Evolutionary conservation across 768 basidiomycete genomes (phyloP).

Genomic region (Suillus subalutaceus): DNA sequence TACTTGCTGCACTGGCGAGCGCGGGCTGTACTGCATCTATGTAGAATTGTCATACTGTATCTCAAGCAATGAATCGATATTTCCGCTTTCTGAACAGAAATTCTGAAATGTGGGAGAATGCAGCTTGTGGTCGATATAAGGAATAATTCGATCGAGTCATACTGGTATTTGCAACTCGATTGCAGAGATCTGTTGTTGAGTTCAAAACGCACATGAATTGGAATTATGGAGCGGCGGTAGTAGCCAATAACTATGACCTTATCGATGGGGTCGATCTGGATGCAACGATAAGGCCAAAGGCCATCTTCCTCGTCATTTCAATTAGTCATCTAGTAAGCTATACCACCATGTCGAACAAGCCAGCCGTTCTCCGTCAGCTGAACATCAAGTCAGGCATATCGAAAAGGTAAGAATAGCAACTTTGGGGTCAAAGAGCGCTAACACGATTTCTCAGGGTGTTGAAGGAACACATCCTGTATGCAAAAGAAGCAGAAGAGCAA

Average conservation of each 20-base stretch:
- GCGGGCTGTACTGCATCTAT: slow-evolving; percentile 34
- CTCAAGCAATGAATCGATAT: slow-evolving; percentile 13
- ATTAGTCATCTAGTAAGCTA: not conserved
- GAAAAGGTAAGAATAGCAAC: slow-evolving; percentile 8
- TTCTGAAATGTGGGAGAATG: not conserved
- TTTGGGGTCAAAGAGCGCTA: not conserved
- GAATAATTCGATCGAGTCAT: not conserved
- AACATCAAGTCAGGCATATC: slow-evolving; percentile 69
- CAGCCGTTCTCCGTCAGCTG: slow-evolving; percentile 61
- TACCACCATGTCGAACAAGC: slow-evolving; percentile 13
- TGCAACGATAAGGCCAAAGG: not conserved
- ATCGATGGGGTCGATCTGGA: slow-evolving; percentile 7
- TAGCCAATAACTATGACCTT: slow-evolving; percentile 1
- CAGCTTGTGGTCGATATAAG: not conserved
- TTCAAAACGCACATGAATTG: not conserved
- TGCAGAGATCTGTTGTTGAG: not conserved
- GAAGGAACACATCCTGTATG: slow-evolving; percentile 72
- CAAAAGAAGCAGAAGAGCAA: slow-evolving; percentile 63
- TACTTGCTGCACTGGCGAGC: slow-evolving; percentile 32
- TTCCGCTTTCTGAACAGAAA: slow-evolving; percentile 1
- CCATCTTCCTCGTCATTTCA: not conserved
- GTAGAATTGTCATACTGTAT: slow-evolving; percentile 27
- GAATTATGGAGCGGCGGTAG: not conserved
- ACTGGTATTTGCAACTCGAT: not conserved
- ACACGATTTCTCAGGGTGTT: slow-evolving; percentile 46